Percentiles rank a stretch among this genome's conserved stretches.
Conservation (phyloP, 306 rosid genomes). For the Potentilla sterilis region DNA sequence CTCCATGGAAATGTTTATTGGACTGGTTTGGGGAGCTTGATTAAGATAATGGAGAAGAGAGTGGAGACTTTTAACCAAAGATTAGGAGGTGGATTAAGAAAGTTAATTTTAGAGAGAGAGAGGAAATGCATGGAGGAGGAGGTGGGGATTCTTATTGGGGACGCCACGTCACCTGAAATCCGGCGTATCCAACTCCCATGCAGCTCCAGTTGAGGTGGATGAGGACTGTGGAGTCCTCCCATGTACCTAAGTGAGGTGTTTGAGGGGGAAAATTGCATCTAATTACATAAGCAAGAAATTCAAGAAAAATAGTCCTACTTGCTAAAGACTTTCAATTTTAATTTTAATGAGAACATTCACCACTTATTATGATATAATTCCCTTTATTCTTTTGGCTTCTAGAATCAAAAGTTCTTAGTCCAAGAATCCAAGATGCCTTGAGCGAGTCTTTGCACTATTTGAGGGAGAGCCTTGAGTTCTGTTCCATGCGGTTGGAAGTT, state of each 20-base stretch:
- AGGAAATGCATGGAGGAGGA: conserved; percentile 21
- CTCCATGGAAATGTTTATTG: conserved; percentile 15
- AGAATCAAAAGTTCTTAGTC: not conserved
- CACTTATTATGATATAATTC: not conserved
- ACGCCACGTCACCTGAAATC: conserved; percentile 45
- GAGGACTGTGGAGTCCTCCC: not conserved
- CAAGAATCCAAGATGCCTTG: not conserved
- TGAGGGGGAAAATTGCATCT: not conserved
- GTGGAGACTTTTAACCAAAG: not conserved
- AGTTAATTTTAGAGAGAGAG: not conserved
- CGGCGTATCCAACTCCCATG: conserved; percentile 46
- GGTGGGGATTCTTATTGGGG: conserved; percentile 27
- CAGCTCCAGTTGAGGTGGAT: conserved; percentile 7
- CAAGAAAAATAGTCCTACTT: not conserved
- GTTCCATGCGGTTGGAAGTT: not conserved
- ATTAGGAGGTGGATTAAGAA: not conserved
- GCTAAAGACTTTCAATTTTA: not conserved
- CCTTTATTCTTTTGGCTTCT: not conserved
- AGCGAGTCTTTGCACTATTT: not conserved
- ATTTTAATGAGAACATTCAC: not conserved
- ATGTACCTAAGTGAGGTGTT: not conserved
- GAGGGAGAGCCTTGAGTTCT: not conserved
- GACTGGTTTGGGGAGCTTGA: conserved; percentile 5
- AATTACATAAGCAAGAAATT: not conserved
- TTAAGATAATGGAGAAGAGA: not conserved